Conservation (phyloP, 441 rosid genomes). For the Aquilaria agallochum region DNA sequence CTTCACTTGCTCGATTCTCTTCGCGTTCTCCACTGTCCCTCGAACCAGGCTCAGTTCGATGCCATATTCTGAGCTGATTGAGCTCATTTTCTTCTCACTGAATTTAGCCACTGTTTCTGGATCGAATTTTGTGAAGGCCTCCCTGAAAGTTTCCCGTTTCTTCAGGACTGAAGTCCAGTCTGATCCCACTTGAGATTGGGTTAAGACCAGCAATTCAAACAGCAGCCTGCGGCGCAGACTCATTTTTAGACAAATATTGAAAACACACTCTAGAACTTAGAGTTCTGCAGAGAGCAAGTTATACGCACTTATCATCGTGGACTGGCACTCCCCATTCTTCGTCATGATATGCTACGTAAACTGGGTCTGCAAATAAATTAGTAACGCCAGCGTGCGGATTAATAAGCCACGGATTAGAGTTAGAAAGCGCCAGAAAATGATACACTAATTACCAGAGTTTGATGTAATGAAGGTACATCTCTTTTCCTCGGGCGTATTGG, state of each 20-base stretch:
- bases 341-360: slow-evolving; percentile 65
- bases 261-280: neutral
- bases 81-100: slow-evolving; percentile 49
- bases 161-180: slow-evolving; percentile 75
- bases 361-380: slow-evolving; percentile 40
- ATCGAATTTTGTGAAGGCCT: slow-evolving; percentile 58
- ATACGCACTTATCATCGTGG: slow-evolving; percentile 50
- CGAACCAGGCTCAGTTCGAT: slow-evolving; percentile 55
- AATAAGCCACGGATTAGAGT: no score
- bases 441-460: slow-evolving; percentile 41
- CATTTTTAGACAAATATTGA: no score
- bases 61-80: slow-evolving; percentile 40
- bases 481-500: slow-evolving; percentile 26
- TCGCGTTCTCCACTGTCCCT: slow-evolving; percentile 56
- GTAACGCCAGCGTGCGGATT: no score
- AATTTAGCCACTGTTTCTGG: slow-evolving; percentile 46
- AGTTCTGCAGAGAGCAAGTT: neutral
- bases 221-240: slow-evolving; percentile 31
- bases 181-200: slow-evolving; percentile 74
- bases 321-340: slow-evolving; percentile 80
- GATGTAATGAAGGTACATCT: slow-evolving; percentile 69
- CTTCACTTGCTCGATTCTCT: slow-evolving; percentile 46
- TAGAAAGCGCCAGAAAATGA: no score
- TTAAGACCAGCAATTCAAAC: slow-evolving; percentile 64
- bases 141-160: slow-evolving; percentile 52